Conservation (phyloP, 2,329 filamentous ascomycete species). For the Talaromyces sp. region DNA sequence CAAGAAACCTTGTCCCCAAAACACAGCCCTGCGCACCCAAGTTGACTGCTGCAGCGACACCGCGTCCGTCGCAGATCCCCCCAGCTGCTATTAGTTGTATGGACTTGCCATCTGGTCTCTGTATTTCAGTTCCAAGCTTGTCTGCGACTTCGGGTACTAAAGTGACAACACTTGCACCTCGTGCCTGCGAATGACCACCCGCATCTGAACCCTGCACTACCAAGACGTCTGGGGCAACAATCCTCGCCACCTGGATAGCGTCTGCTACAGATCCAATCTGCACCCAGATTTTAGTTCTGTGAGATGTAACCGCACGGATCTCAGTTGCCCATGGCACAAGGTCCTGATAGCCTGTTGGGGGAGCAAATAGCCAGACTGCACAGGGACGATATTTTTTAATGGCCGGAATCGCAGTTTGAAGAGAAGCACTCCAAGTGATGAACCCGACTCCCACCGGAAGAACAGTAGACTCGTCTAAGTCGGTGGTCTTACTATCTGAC, state of each 20-base stretch:
- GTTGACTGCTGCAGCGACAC: conserved; percentile 44
- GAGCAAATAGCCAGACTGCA: conserved; percentile 39
- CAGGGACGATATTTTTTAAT: conserved; percentile 28
- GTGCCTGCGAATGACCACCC: conserved; percentile 48
- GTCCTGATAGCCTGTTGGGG: conserved; percentile 21
- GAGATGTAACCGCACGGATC: conserved; percentile 33
- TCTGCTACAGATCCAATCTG: conserved; percentile 48
- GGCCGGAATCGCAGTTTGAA: conserved; percentile 21
- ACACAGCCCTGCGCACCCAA: conserved; percentile 51
- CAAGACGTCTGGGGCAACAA: conserved; percentile 42
- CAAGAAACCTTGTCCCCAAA: conserved; percentile 62
- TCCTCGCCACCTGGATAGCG: conserved; percentile 35
- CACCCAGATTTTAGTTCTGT: conserved; percentile 46
- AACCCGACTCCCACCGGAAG: conserved; percentile 39
- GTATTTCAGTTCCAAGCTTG: conserved; percentile 20
- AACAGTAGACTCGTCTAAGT: conserved; percentile 3
- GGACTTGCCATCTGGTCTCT: conserved; percentile 8
- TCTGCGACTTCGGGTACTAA: conserved; percentile 49
- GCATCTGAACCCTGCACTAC: conserved; percentile 52
- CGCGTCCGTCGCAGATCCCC: conserved; percentile 49
- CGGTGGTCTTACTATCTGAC: conserved; percentile 12
- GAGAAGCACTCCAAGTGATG: conserved; percentile 32
- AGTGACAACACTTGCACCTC: conserved; percentile 42
- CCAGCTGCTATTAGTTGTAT: conserved; percentile 49
- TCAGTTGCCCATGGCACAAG: conserved; percentile 28